Base-by-base conservation (phyloP, 2,329 filamentous ascomycete genomes). In the Fusarium caatingaense region DNA sequence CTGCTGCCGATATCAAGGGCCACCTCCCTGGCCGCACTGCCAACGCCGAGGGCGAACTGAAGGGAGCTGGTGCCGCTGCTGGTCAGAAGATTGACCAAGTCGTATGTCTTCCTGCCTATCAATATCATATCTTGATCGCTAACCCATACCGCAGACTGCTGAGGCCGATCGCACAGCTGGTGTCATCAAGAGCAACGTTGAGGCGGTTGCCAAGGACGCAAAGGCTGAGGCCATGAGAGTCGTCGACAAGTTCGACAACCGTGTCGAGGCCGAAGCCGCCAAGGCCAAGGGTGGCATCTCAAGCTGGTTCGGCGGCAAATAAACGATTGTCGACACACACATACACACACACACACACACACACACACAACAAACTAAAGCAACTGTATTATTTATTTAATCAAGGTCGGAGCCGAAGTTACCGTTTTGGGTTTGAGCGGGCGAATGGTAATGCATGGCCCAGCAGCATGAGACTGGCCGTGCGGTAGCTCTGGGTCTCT, bases 271-370 rank as follows among this genome's bases (percentile, higher is more conserved):
- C 71, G 89, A 90, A 71, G 89, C 93, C 6, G 82, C 89, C 54
- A 92, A 97, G 84, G 92, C 93, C 46, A 97, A 97, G 89, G 88
- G 89, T 75, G 91, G 92, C 69, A 81, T 97, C 75, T 92, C 91
- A 44, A 88, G 92, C 79, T 98, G 94, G 94, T 97, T 98, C 76
- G 91, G 93, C 60, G 46, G 68, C 75, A 81, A 80, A 69, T 78
- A 71, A 73, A 56, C 34, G 16, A 21, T 37, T 20, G 18, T 47
- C 61, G 11, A 56, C 23, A 23, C 34, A 56, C 21, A n/a, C 10
- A n/a, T n/a, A n/a, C n/a, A n/a, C n/a, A n/a, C n/a, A n/a, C n/a
- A n/a, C n/a, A n/a, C n/a, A n/a, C n/a, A n/a, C n/a, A n/a, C n/a
- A 56, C 23, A 23, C 34, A 56, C 21, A n/a, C 10, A n/a, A 25